Conservation (phyloP, 2,329 filamentous ascomycete species). For the Elsinoe fawcettii region DNA sequence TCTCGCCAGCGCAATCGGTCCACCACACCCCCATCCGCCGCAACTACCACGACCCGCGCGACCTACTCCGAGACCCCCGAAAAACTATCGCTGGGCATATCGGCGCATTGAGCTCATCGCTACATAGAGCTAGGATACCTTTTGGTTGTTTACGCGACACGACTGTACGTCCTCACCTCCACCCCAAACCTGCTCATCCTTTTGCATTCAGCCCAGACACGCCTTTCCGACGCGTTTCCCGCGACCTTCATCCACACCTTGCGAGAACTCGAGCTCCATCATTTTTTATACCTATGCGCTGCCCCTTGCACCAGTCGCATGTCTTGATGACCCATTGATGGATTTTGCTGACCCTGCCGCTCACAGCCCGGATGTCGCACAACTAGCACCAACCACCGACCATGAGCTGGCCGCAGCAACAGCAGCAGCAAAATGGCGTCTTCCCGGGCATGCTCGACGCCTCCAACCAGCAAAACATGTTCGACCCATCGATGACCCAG, state of each 20-base stretch:
- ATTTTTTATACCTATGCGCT: conserved; percentile 5
- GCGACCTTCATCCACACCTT: conserved; percentile 2
- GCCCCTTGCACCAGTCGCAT: not conserved
- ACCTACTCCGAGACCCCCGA: conserved; percentile 11
- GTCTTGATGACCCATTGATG: not conserved
- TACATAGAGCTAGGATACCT: not conserved
- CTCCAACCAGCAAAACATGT: conserved; percentile 12
- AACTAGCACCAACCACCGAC: conserved; percentile 15
- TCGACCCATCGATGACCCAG: conserved; percentile 19
- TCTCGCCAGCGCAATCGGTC: conserved; percentile 9
- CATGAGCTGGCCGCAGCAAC: conserved; percentile 20
- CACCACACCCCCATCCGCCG: conserved; percentile 11
- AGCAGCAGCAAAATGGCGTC: conserved; percentile 20
- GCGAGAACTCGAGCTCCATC: not conserved
- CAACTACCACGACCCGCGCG: conserved; percentile 10
- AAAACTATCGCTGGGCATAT: conserved; percentile 4
- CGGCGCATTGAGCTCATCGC: conserved; percentile 1
- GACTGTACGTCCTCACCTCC: not conserved
- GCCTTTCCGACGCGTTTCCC: conserved; percentile 11
- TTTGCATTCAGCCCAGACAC: conserved; percentile 2
- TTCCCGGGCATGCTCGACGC: conserved; percentile 18
- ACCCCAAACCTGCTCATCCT: conserved; percentile 7
- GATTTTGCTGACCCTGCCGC: conserved; percentile 3
- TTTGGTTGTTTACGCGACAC: not conserved
- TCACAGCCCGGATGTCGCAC: conserved; percentile 14